Evolutionary conservation across 768 basidiomycete species (phyloP).

Genomic region (Leccinum pellstonianum): DNA sequence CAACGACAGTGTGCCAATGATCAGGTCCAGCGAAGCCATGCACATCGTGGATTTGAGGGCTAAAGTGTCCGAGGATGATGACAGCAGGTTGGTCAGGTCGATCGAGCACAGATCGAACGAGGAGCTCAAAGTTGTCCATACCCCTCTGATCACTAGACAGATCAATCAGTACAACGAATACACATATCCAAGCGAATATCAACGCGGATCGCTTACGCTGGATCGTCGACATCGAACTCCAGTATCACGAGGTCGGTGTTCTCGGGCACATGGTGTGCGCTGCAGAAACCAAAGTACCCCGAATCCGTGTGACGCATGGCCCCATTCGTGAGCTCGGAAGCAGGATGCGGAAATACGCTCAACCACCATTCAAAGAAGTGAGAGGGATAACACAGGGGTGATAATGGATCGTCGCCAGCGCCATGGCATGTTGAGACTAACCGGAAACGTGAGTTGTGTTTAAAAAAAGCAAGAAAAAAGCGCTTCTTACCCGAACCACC

Average conservation of each 20-base stretch:
- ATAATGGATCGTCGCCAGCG: constrained; percentile 86
- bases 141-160: constrained; percentile 58
- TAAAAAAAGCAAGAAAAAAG: not conserved
- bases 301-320: constrained; percentile 91
- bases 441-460: not conserved
- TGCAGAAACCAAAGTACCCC: constrained; percentile 94
- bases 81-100: constrained; percentile 91
- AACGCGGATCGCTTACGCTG: constrained; percentile 55
- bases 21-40: constrained; percentile 90
- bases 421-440: constrained; percentile 92
- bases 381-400: constrained; percentile 86
- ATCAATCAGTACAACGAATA: not conserved
- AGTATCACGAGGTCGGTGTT: constrained; percentile 91
- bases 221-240: constrained; percentile 91
- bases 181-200: not conserved
- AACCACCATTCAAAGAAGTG: constrained; percentile 98
- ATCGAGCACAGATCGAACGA: constrained; percentile 87
- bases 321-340: constrained; percentile 96
- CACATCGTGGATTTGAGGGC: constrained; percentile 74
- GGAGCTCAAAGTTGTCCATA: constrained; percentile 86
- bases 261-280: constrained; percentile 90
- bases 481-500: constrained; percentile 76
- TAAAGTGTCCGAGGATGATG: constrained; percentile 93
- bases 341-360: constrained; percentile 95
- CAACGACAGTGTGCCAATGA: constrained; percentile 83